Evolutionary conservation across 1,139 yeast genomes (phyloP), one percentile per base, ranked within the genome.

Genomic region (Suhomyces taliae): DNA sequence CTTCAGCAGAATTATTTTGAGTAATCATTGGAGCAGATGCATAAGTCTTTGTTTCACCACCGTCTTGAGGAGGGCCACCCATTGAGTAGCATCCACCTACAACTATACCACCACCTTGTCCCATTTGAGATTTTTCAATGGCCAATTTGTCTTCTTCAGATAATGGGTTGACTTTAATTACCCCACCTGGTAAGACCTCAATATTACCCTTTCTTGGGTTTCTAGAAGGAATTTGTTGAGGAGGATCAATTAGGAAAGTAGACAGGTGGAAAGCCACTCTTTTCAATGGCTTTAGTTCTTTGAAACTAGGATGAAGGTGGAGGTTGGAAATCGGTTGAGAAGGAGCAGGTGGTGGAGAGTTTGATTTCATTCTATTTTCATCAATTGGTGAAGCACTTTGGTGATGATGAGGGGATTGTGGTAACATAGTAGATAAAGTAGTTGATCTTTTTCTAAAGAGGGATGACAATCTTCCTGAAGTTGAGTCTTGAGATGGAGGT

Each of bases 81-180:
- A 85, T 66, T 38, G 86, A 83, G 0, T 89, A 90, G 6, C 87
- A 73, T 1, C 95, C 95, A 31, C 95, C 95, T 34, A 87, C 91
- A 4, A 86, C 90, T 19, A 86, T 73, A 14, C 93, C 93, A n/a
- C 85, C 82, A 27, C 85, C 85, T 24, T 76, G 70, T 0, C 83
- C 78, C 49, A 72, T 66, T 49, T 78, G 66, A 1, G 83, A 69
- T 47, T 78, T 76, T 44, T 78, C 69, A 9, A 62, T 58, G 7
- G 61, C 61, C 12, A 49, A 44, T 54, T 74, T 78, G 46, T 85
- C 90, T 43, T 82, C 86, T 24, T 85, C 82, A 2, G 82, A 70
- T 36, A 86, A 65, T 33, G 86, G 85, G 54, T 83, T 83, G 24
- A 86, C 75, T 11, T 79, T 73, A 11, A 85, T 72, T 2, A 77